A percentile compares a stretch with the other conserved stretches of the same genome.
phyloP scores from a whole-genome alignment of 768 basidiomycete genomes.

The Tylopilus plumbeoviolaceoides region DNA sequence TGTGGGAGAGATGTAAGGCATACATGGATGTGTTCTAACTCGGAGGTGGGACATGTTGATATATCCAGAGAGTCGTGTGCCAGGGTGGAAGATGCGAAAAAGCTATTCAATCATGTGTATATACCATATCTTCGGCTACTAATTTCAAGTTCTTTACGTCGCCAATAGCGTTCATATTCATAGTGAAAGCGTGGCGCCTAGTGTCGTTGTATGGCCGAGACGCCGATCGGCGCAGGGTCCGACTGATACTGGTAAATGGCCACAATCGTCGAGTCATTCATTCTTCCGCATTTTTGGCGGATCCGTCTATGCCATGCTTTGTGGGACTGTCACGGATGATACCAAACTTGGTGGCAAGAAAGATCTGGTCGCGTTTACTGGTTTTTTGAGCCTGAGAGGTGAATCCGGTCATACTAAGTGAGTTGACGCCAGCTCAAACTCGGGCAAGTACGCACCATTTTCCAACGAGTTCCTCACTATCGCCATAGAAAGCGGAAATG shows the following conservation, averaged over 20 bases:
- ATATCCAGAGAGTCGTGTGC: background rate
- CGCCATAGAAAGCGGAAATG: slow-evolving; percentile 48
- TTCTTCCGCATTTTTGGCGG: too few relatives aligned
- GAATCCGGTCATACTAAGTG: background rate
- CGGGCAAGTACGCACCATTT: slow-evolving; percentile 24
- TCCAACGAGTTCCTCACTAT: slow-evolving; percentile 40
- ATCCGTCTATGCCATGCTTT: slow-evolving; percentile 28
- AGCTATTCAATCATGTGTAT: too few relatives aligned
- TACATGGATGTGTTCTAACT: slow-evolving; percentile 72
- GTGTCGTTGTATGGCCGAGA: too few relatives aligned
- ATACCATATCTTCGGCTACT: too few relatives aligned
- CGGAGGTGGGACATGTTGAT: slow-evolving; percentile 12
- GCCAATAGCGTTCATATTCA: too few relatives aligned
- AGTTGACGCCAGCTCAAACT: background rate
- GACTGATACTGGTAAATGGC: too few relatives aligned
- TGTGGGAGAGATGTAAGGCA: slow-evolving; percentile 58
- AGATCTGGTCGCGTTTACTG: slow-evolving; percentile 34
- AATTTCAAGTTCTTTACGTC: too few relatives aligned
- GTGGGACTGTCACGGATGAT: slow-evolving; percentile 21
- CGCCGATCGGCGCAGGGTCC: too few relatives aligned
- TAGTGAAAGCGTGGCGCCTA: too few relatives aligned
- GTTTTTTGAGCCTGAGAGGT: background rate
- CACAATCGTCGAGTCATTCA: too few relatives aligned
- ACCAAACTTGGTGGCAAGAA: slow-evolving; percentile 62
- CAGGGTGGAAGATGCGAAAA: background rate